phyloP scores from a whole-genome alignment of 2,329 filamentous ascomycete species.

The Colletotrichum sp. region DNA sequence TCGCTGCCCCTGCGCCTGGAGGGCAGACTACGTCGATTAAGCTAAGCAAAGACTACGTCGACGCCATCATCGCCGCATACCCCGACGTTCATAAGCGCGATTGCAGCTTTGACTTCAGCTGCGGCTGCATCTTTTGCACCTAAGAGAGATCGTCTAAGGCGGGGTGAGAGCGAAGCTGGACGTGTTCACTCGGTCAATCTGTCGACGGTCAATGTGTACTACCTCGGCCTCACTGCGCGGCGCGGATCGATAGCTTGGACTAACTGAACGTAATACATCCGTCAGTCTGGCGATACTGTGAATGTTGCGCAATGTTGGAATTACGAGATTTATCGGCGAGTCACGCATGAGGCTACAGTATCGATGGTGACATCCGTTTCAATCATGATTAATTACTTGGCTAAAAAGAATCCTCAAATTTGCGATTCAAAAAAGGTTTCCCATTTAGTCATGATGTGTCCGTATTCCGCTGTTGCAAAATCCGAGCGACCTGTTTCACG shows the following conservation, averaged over 20 bases:
- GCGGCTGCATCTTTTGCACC: background rate
- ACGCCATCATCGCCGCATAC: background rate
- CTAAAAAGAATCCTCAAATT: background rate
- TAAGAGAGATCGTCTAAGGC: too few relatives aligned
- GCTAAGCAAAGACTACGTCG: constrained; percentile 6
- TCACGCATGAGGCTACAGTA: too few relatives aligned
- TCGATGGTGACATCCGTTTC: too few relatives aligned
- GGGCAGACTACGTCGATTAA: background rate
- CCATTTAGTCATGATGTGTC: background rate
- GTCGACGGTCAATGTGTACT: background rate
- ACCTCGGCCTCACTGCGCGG: background rate
- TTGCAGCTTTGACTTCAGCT: background rate
- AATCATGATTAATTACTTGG: background rate
- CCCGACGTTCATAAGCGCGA: background rate
- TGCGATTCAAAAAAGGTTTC: background rate
- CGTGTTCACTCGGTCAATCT: background rate
- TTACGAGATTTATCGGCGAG: accelerated
- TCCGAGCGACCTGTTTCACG: background rate
- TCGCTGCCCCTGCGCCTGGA: background rate
- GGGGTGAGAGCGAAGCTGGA: background rate
- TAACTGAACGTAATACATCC: background rate
- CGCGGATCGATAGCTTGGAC: background rate
- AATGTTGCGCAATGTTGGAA: background rate
- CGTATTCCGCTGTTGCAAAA: background rate
- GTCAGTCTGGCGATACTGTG: background rate